Conservation (phyloP, 2,329 filamentous ascomycete species). For the Chaetomium globosum region DNA sequence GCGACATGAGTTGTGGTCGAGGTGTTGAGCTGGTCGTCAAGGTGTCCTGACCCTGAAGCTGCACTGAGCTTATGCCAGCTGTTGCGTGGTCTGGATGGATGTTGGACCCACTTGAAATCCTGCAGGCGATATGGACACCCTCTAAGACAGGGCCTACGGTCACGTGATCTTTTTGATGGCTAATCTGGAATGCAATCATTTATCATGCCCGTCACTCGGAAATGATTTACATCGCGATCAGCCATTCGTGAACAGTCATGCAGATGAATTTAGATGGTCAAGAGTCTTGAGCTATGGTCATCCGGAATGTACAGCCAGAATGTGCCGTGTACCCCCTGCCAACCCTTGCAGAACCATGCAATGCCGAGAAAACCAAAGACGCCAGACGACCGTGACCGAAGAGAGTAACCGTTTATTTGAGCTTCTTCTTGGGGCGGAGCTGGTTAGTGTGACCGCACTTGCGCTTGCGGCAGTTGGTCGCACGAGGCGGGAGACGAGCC, state of each 20-base stretch:
- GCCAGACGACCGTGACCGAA: constrained; percentile 42
- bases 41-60: constrained; percentile 13
- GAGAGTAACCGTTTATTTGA: constrained; percentile 71
- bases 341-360: constrained; percentile 35
- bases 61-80: constrained; percentile 29
- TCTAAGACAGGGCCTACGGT: not conserved
- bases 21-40: constrained; percentile 14
- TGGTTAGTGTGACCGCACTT: constrained; percentile 99
- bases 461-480: constrained; percentile 99
- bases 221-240: not conserved
- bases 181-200: not conserved
- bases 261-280: constrained; percentile 31
- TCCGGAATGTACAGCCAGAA: constrained; percentile 36
- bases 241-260: not conserved
- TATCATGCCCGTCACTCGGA: not conserved
- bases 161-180: constrained; percentile 19
- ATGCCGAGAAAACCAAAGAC: constrained; percentile 44
- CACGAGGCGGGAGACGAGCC: constrained; percentile 90
- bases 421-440: constrained; percentile 99
- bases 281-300: constrained; percentile 38
- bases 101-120: constrained; percentile 15
- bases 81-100: constrained; percentile 23
- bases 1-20: not conserved
- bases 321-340: constrained; percentile 34
- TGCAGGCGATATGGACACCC: not conserved